These are phyloP conservation scores for Aspergillus carbonarius DNA, from an alignment of 2,329 filamentous ascomycete genomes.

Conservation along the genomic window DNA sequence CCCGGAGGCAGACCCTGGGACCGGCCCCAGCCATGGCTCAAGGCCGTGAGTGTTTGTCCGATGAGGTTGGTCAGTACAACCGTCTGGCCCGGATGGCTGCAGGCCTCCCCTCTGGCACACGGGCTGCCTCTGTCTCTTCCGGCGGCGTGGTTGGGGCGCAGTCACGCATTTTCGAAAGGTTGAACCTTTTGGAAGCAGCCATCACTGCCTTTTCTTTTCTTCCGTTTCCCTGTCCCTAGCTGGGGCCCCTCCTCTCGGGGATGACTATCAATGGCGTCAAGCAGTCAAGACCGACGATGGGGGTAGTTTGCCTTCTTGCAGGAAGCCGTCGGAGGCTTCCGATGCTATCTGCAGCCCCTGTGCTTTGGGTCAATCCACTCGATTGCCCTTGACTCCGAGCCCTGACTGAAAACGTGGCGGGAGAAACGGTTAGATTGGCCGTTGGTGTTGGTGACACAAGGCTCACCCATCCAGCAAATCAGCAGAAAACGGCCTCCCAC, in stretches of 20 bases:
- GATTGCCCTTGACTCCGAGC: not conserved
- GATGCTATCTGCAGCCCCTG: not conserved
- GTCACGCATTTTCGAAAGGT: not conserved
- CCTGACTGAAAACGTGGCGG: not conserved
- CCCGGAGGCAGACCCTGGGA: not conserved
- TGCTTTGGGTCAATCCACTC: too few species aligned
- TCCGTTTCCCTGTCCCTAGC: not conserved
- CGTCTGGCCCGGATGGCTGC: constrained; percentile 24
- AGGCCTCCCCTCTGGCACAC: constrained; percentile 15
- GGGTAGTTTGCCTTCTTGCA: not conserved
- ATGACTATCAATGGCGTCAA: not conserved
- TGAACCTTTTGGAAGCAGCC: not conserved
- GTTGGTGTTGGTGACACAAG: not conserved
- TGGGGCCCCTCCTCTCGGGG: not conserved
- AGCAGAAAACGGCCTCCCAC: not conserved
- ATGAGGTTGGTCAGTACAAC: constrained; percentile 25
- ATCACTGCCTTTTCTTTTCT: not conserved
- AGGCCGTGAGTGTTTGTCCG: constrained; percentile 22
- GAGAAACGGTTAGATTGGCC: not conserved
- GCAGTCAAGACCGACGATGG: not conserved
- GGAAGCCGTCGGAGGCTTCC: not conserved
- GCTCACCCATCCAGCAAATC: not conserved
- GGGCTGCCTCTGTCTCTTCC: constrained; percentile 9
- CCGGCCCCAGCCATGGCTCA: constrained; percentile 8
- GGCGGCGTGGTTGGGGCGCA: constrained; percentile 5